A percentile compares a stretch with the other conserved stretches of the same genome.
Evolutionary conservation across 257 asterid species (phyloP).

Genomic region (Galeopsis tetrahit): DNA sequence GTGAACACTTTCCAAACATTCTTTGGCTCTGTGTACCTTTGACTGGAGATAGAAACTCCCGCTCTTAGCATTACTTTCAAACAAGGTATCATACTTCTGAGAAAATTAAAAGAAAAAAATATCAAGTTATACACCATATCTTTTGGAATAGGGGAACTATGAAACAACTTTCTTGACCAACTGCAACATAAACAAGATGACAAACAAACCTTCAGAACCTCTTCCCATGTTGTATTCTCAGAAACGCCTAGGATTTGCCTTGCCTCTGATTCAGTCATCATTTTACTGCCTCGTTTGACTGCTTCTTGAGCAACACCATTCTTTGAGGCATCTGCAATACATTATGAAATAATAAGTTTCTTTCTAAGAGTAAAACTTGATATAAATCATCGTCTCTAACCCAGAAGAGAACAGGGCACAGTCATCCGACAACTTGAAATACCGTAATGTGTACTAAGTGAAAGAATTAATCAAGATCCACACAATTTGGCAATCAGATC

Average conservation of each 20-base stretch:
- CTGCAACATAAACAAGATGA: background rate
- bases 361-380: background rate
- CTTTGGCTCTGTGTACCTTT: constrained; percentile 77
- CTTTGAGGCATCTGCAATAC: constrained; percentile 67
- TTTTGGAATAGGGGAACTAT: background rate
- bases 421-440: background rate
- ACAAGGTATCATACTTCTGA: constrained; percentile 66
- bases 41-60: constrained; percentile 74
- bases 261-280: constrained; percentile 76
- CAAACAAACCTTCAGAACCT: constrained; percentile 57
- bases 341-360: constrained; percentile 18
- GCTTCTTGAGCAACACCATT: constrained; percentile 81
- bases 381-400: background rate
- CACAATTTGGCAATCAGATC: constrained; percentile 8
- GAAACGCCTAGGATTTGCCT: constrained; percentile 77
- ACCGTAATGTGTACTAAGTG: background rate
- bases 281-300: constrained; percentile 56
- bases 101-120: constrained; percentile 1
- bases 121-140: background rate
- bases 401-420: constrained; percentile 3
- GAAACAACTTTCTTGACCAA: background rate
- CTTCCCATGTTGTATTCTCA: constrained; percentile 78
- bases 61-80: constrained; percentile 63
- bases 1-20: constrained; percentile 60
- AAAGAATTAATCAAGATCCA: background rate